Base-by-base conservation (phyloP, 208 protist species). In the Trypanosomatidae sp. region DNA sequence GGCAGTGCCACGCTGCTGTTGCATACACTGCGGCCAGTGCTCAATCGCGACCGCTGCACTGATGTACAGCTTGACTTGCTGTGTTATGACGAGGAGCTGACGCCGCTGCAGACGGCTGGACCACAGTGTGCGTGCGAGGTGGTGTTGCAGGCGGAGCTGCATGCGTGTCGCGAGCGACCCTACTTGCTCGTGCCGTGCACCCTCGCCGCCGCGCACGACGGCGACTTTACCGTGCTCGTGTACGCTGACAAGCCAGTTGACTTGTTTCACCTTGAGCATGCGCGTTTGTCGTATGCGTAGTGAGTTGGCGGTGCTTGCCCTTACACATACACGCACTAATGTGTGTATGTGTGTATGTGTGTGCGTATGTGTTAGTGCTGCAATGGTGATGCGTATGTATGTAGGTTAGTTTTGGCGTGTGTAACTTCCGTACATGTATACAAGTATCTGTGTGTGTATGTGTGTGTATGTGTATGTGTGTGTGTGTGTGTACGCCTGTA, bases 151-250 rank as follows among this genome's bases (percentile, higher is more conserved):
- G 26, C 56, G n/a, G 47, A 49, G 48, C 66, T 92, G 46, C 48
- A 48, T 26, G 44, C 71, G 6, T 54, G 61, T 30, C 48, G 56
- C 3, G 59, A 67, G 18, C 19, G 56, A 48, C 67, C 80, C 10
- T 89, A 80, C 43, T 28, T 95, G 2, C 60, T 95, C 11, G 78
- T 95, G 27, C 87, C 87, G 10, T 68, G 71, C 60, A 92, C 80
- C 20, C 61, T 47, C 18, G 43, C 61, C 3, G 50, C 81, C 15
- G 73, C 90, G 52, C 58, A 82, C 27, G 74, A 92, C 51, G 75
- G 65, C 11, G 78, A 92, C 43, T 95, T 80, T 48, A 88, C 83
- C 53, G 61, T 92, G 7, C 72, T 84, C 41, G 71, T 90, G 13
- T 95, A 84, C 50, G 67, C 80, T 0, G 80, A 92, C 39, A 35